Evolutionary conservation across 2,329 filamentous ascomycete species (phyloP).

Genomic region (Ophiosphaerella korrae): DNA sequence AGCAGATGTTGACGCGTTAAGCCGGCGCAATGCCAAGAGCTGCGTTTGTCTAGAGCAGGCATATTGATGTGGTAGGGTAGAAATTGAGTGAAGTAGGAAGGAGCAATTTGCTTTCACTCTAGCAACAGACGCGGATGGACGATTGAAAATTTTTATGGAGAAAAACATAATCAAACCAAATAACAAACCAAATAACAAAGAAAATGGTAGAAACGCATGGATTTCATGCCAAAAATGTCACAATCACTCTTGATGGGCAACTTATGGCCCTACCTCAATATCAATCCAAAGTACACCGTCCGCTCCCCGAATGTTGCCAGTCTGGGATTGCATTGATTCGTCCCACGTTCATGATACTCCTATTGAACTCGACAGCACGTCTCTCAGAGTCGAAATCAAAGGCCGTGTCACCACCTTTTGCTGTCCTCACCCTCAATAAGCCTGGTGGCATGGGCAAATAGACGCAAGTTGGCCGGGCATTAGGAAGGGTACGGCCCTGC

Average conservation of each 20-base stretch:
- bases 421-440: slow-evolving; percentile 22
- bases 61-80: too few species aligned
- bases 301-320: slow-evolving; percentile 15
- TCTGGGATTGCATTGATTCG: slow-evolving; percentile 14
- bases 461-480: slow-evolving; percentile 20
- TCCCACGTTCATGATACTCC: slow-evolving; percentile 18
- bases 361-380: slow-evolving; percentile 19
- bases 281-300: slow-evolving; percentile 25
- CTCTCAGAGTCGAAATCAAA: slow-evolving; percentile 25
- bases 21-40: background rate
- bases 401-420: slow-evolving; percentile 19
- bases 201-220: too few species aligned
- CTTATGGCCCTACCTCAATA: background rate
- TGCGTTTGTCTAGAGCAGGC: too few species aligned
- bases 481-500: slow-evolving; percentile 23
- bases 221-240: too few species aligned
- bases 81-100: too few species aligned
- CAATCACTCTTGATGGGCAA: too few species aligned
- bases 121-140: too few species aligned
- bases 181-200: too few species aligned
- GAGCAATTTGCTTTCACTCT: too few species aligned
- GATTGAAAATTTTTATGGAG: too few species aligned
- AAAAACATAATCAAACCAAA: too few species aligned
- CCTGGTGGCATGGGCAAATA: slow-evolving; percentile 28
- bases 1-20: background rate